Percentiles rank a stretch among this genome's conserved stretches.
phyloP scores from a whole-genome alignment of 306 rosid species.

The Astragalus membranaceus region DNA sequence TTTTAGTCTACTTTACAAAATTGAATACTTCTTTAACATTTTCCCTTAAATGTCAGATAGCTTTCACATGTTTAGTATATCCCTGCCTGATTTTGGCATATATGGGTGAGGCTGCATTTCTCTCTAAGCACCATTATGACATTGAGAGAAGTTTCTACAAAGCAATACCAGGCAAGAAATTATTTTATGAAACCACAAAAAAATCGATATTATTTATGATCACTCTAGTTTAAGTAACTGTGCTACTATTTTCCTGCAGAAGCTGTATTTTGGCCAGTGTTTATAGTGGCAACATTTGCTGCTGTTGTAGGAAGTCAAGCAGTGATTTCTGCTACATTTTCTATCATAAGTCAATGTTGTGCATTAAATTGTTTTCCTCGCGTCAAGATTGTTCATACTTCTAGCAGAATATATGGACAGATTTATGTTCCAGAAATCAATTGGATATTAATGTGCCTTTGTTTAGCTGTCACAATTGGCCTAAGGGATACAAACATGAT shows the following conservation, averaged over 20 bases:
- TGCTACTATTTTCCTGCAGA: slow-evolving; percentile 22
- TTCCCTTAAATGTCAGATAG: slow-evolving; percentile 48
- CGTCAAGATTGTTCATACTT: slow-evolving; percentile 33
- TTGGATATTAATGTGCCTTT: slow-evolving; percentile 34
- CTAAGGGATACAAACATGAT: slow-evolving; percentile 32
- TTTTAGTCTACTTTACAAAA: neutral
- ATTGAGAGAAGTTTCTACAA: slow-evolving; percentile 50
- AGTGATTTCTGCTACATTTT: slow-evolving; percentile 32
- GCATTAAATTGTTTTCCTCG: slow-evolving; percentile 30
- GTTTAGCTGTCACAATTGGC: slow-evolving; percentile 34
- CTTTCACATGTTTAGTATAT: slow-evolving; percentile 78
- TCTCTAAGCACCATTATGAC: slow-evolving; percentile 54
- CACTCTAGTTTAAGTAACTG: slow-evolving; percentile 1
- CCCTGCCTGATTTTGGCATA: slow-evolving; percentile 83
- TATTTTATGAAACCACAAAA: neutral
- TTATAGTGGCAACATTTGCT: slow-evolving; percentile 29
- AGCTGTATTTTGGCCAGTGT: slow-evolving; percentile 38
- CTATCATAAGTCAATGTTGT: slow-evolving; percentile 29
- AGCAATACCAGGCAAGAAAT: slow-evolving; percentile 34
- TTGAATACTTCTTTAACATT: neutral
- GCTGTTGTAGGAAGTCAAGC: slow-evolving; percentile 37
- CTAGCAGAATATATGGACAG: slow-evolving; percentile 31
- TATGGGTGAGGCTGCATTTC: slow-evolving; percentile 90
- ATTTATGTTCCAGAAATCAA: slow-evolving; percentile 35
- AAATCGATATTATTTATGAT: neutral